Evolutionary conservation across 345 rosid genomes (phyloP).

Genomic region (Brassica juncea): DNA sequence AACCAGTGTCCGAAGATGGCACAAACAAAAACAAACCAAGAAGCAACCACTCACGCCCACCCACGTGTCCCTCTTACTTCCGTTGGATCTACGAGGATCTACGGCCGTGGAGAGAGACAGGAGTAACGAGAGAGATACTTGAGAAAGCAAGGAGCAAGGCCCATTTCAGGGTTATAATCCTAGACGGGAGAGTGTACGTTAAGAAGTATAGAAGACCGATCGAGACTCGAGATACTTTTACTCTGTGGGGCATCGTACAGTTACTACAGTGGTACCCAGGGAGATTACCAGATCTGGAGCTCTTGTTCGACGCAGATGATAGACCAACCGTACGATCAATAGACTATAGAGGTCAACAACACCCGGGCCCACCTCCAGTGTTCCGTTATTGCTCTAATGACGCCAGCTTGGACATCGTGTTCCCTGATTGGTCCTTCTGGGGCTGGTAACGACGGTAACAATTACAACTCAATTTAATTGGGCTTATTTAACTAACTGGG

Average conservation of each 20-base stretch:
- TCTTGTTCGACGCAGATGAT: constrained; percentile 68
- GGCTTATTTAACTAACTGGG: not conserved
- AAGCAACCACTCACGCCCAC: constrained; percentile 14
- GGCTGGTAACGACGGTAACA: constrained; percentile 58
- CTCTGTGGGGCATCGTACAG: constrained; percentile 77
- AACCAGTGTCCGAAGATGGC: constrained; percentile 1
- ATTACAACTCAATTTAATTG: not conserved
- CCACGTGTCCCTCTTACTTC: constrained; percentile 64
- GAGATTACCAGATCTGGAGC: constrained; percentile 64
- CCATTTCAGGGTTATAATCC: constrained; percentile 58
- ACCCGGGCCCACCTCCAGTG: constrained; percentile 59
- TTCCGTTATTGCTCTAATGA: constrained; percentile 64
- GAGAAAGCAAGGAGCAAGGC: constrained; percentile 54
- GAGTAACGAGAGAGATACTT: constrained; percentile 62
- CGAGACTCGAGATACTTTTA: constrained; percentile 57
- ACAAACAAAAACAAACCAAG: constrained; percentile 3
- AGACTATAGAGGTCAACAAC: constrained; percentile 43
- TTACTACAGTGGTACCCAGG: constrained; percentile 55
- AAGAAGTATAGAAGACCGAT: constrained; percentile 53
- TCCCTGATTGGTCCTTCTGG: constrained; percentile 63
- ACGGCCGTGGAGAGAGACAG: constrained; percentile 61
- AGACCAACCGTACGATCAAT: constrained; percentile 46
- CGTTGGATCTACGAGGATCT: constrained; percentile 83
- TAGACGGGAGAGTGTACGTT: constrained; percentile 58
- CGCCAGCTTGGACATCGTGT: constrained; percentile 58